A percentile compares a stretch with the other conserved stretches of the same genome.
Evolutionary conservation across 495 filamentous ascomycete species (phyloP).

Genomic region (Neurospora sublineolata): DNA sequence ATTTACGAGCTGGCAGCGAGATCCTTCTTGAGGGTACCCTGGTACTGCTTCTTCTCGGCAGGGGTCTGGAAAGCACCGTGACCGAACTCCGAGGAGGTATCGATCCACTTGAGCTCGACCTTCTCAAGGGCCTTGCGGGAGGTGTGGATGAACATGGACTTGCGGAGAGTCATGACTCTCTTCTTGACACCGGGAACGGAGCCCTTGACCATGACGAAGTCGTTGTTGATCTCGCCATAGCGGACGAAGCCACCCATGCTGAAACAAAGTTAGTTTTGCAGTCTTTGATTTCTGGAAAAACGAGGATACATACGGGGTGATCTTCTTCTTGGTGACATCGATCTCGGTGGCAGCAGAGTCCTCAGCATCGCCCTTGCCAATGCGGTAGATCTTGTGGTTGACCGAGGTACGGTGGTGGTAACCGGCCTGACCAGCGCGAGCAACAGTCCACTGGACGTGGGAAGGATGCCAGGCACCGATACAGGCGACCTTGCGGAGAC

Average conservation of each 20-base stretch:
- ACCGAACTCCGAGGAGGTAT: conserved; percentile 99
- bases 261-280: conserved; percentile 19
- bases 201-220: conserved; percentile 97
- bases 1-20: conserved; percentile 58
- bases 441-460: conserved; percentile 99
- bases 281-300: neutral
- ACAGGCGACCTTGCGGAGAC: conserved; percentile 99
- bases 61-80: conserved; percentile 99
- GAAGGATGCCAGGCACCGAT: conserved; percentile 99
- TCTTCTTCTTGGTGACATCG: conserved; percentile 97
- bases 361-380: conserved; percentile 81
- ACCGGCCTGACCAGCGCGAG: conserved; percentile 98
- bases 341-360: conserved; percentile 89
- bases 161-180: conserved; percentile 96
- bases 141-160: conserved; percentile 98
- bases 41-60: conserved; percentile 87
- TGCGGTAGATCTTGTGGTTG: conserved; percentile 99
- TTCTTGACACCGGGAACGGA: conserved; percentile 97
- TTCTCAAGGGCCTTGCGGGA: conserved; percentile 92
- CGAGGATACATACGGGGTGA: conserved; percentile 78
- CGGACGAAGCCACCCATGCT: conserved; percentile 98
- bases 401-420: conserved; percentile 99
- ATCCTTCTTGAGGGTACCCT: conserved; percentile 99
- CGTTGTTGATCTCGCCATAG: conserved; percentile 99
- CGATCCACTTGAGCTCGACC: conserved; percentile 99